Evolutionary conservation across 108 stramenopile species (phyloP).

Genomic region (Cylindrotheca closterium): DNA sequence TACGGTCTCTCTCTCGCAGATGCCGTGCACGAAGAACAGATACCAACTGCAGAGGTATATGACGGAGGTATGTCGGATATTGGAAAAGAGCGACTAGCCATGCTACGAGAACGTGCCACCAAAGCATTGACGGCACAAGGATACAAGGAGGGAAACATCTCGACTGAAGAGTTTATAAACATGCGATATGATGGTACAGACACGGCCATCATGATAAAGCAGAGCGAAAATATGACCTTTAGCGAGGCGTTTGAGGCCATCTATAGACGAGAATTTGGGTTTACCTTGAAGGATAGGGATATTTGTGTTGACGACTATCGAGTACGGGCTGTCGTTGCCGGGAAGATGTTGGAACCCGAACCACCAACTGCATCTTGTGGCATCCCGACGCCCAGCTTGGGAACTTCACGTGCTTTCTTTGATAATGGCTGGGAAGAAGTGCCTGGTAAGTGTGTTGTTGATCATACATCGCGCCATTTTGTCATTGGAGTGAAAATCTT

Average conservation of each 20-base stretch:
- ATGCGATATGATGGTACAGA: slow-evolving; percentile 96
- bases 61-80: slow-evolving; percentile 33
- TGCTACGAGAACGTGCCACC: slow-evolving; percentile 57
- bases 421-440: slow-evolving; percentile 90
- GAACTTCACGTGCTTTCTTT: slow-evolving; percentile 84
- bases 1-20: slow-evolving; percentile 94
- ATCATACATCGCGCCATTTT: neutral
- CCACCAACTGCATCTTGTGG: slow-evolving; percentile 46
- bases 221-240: slow-evolving; percentile 41
- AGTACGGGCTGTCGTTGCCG: slow-evolving; percentile 89
- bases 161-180: slow-evolving; percentile 81
- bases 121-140: slow-evolving; percentile 79
- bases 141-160: slow-evolving; percentile 58
- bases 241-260: slow-evolving; percentile 59
- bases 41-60: slow-evolving; percentile 82
- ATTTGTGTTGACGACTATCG: slow-evolving; percentile 95
- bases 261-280: slow-evolving; percentile 94
- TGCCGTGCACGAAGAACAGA: slow-evolving; percentile 92
- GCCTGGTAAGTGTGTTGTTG: slow-evolving; percentile 15
- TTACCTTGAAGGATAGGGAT: slow-evolving; percentile 80
- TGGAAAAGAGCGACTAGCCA: slow-evolving; percentile 59
- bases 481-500: neutral
- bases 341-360: slow-evolving; percentile 40
- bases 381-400: slow-evolving; percentile 42
- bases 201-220: slow-evolving; percentile 88